Evolutionary conservation across 2,329 filamentous ascomycete species (phyloP).

Genomic region (Fulvia fulva): DNA sequence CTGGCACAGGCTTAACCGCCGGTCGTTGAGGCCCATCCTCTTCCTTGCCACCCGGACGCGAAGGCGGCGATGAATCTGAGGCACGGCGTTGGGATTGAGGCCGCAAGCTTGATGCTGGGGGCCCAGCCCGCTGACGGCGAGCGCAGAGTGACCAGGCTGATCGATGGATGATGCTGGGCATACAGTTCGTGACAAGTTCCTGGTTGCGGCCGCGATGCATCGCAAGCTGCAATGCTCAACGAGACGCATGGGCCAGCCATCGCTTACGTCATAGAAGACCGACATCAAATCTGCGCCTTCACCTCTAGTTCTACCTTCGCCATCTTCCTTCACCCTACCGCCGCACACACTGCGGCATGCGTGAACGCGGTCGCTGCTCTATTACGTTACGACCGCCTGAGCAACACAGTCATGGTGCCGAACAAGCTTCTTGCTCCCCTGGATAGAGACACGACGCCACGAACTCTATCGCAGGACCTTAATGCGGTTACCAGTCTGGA

Average conservation of each 20-base stretch:
- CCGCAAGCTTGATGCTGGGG: conserved; percentile 3
- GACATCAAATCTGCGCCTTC: too few relatives aligned
- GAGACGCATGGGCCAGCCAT: too few relatives aligned
- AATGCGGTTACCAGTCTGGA: background rate
- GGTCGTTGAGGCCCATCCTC: conserved; percentile 16
- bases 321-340: too few relatives aligned
- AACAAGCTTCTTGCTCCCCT: background rate
- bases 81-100: conserved; percentile 15
- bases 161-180: conserved; percentile 19
- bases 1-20: conserved; percentile 37
- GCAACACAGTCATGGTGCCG: background rate
- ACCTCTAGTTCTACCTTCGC: too few relatives aligned
- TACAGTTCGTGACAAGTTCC: conserved; percentile 17
- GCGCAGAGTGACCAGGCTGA: conserved; percentile 32
- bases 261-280: too few relatives aligned
- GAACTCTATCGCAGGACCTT: background rate
- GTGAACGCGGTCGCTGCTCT: too few relatives aligned
- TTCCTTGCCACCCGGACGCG: conserved; percentile 10
- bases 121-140: conserved; percentile 39
- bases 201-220: background rate
- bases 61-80: conserved; percentile 19
- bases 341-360: too few relatives aligned
- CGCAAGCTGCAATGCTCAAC: too few relatives aligned
- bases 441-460: too few relatives aligned
- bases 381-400: too few relatives aligned